Conservation (phyloP, 345 rosid species). For the Syzygium oleosum region DNA sequence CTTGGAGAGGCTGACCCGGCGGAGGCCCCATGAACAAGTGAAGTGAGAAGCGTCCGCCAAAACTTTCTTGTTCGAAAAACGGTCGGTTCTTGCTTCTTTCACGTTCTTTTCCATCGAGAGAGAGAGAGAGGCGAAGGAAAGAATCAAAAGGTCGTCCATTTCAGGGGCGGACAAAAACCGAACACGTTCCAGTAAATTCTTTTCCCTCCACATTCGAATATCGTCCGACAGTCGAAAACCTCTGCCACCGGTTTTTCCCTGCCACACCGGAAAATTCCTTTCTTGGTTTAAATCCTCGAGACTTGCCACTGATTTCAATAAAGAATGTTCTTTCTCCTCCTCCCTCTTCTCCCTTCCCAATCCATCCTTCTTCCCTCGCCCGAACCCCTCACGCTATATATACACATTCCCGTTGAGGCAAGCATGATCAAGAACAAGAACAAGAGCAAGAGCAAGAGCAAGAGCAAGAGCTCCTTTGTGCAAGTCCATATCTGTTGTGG, state of each 20-base stretch:
- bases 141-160: conserved; percentile 1
- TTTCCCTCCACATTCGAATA: conserved; percentile 5
- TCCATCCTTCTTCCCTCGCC: conserved; percentile 7
- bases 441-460: background rate
- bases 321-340: conserved; percentile 43
- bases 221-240: background rate
- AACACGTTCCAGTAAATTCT: conserved; percentile 1
- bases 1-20: no score
- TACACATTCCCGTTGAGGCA: background rate
- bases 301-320: conserved; percentile 19
- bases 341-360: conserved; percentile 3
- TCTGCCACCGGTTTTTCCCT: background rate
- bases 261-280: background rate
- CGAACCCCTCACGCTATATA: conserved; percentile 2
- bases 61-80: background rate
- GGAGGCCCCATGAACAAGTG: background rate
- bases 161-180: background rate
- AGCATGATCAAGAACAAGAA: background rate
- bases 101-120: background rate
- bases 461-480: background rate
- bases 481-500: background rate
- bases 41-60: background rate
- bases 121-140: background rate
- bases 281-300: background rate
- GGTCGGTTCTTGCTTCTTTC: background rate